Conservation (phyloP, 2,329 filamentous ascomycete genomes). For the Orbilia blumenaviensis region DNA sequence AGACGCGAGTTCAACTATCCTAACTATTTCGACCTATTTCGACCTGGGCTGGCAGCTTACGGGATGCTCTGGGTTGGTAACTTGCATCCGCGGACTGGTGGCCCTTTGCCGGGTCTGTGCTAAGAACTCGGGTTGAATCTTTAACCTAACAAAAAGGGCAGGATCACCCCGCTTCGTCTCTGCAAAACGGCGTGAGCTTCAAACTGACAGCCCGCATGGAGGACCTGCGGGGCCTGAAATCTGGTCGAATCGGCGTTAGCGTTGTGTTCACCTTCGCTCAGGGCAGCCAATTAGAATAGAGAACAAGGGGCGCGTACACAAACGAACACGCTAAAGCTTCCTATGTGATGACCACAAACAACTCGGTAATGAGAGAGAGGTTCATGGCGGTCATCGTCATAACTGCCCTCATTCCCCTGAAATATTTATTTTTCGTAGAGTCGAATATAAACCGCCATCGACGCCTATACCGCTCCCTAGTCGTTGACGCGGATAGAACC, state of each 20-base stretch:
- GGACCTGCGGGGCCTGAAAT: not conserved
- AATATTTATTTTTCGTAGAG: not conserved
- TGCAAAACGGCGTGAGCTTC: too few relatives aligned
- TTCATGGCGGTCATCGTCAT: slow-evolving; percentile 11
- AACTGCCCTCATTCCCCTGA: not conserved
- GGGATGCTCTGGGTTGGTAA: too few relatives aligned
- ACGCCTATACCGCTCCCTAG: too few relatives aligned
- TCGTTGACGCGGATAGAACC: not conserved
- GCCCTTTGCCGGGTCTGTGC: too few relatives aligned
- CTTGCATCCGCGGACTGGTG: too few relatives aligned
- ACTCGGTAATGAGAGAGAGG: not conserved
- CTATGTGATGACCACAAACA: not conserved
- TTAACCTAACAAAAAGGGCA: too few relatives aligned
- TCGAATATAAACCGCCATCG: too few relatives aligned
- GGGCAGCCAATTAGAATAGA: slow-evolving; percentile 12
- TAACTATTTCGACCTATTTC: too few relatives aligned
- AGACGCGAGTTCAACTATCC: too few relatives aligned
- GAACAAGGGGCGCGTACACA: slow-evolving; percentile 28
- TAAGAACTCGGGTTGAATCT: too few relatives aligned
- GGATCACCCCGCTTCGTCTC: too few relatives aligned
- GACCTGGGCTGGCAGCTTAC: too few relatives aligned
- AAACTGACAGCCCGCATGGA: not conserved
- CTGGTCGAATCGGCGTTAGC: slow-evolving; percentile 37
- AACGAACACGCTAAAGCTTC: slow-evolving; percentile 34
- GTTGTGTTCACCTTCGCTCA: not conserved